These are phyloP conservation scores for Naumovozyma baii DNA, from an alignment of 805 yeast genomes.

Conservation along the genomic window DNA sequence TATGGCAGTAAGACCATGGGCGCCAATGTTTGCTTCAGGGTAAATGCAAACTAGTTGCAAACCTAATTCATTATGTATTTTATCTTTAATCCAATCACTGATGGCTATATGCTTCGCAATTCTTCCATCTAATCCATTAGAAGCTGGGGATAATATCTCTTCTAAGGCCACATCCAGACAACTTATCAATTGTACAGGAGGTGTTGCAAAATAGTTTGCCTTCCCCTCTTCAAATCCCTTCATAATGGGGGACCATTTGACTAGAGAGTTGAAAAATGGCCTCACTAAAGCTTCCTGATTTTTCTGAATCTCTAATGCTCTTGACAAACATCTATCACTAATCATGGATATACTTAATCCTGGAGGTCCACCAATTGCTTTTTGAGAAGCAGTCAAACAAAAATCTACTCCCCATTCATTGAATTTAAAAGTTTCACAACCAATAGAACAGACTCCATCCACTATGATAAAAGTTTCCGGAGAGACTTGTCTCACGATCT, in stretches of 20 bases:
- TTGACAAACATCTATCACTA: slow-evolving; percentile 53
- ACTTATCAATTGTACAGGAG: slow-evolving; percentile 80
- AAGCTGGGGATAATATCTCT: slow-evolving; percentile 49
- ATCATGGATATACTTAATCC: slow-evolving; percentile 76
- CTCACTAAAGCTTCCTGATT: slow-evolving; percentile 21
- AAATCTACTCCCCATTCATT: slow-evolving; percentile 86
- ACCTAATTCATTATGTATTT: slow-evolving; percentile 45
- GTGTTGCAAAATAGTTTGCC: slow-evolving; percentile 85
- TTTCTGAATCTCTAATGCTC: slow-evolving; percentile 53
- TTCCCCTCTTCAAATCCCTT: slow-evolving; percentile 71
- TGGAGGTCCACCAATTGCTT: slow-evolving; percentile 90
- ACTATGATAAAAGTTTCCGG: slow-evolving; percentile 80
- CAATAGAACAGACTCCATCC: slow-evolving; percentile 93
- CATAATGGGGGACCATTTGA: slow-evolving; percentile 86
- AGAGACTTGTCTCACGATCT: slow-evolving; percentile 48
- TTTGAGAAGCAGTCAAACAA: slow-evolving; percentile 86
- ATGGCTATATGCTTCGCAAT: slow-evolving; percentile 52
- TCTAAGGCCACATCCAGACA: slow-evolving; percentile 69
- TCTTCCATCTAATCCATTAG: slow-evolving; percentile 45
- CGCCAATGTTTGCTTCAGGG: slow-evolving; percentile 41
- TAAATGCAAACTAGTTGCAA: slow-evolving; percentile 43
- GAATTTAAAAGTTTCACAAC: slow-evolving; percentile 76
- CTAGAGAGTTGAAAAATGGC: slow-evolving; percentile 49
- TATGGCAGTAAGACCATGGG: slow-evolving; percentile 79
- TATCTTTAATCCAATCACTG: slow-evolving; percentile 56